Base-by-base conservation (phyloP, 2,329 filamentous ascomycete genomes). In the Ascochyta fabae region DNA sequence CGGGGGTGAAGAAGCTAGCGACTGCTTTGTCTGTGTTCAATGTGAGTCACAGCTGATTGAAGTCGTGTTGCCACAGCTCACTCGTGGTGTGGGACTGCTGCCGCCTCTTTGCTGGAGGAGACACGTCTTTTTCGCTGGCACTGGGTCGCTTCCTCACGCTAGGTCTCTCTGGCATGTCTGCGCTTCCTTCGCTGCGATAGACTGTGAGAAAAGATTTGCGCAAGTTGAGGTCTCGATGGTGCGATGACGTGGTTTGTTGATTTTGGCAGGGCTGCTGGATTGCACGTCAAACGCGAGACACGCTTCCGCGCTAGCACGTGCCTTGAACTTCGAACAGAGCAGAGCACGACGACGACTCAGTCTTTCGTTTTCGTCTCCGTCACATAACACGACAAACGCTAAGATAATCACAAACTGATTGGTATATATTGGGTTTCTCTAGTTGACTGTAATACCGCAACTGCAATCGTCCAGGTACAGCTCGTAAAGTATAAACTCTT, bases 1-100 rank as follows among this genome's bases (percentile, higher is more conserved):
- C 73, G 0, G 93, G 93, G 0, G 88, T 96, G 77, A 98, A 98
- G 80, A 98, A 98, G 49, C 84, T 91, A 19, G 90, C 84, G 1
- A 96, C 86, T 1, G 89, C 86, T 56, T 77, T 86, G 72, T 86
- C 88, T 91, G 61, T 4, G 10, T 24, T 43, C 6, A 19, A 35
- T 45, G 38, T 64, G n/a, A 65, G 48, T 33, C n/a, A 16, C 1
- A 26, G 15, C 5, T 8, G 26, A 38, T 27, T 12, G 6, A 15
- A 43, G 33, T 43, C 34, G 31, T 22, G 15, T 16, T 13, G 33
- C 13, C 23, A 33, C 33, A 73, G 66, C 62, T 82, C 59, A 84
- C 83, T 84, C 31, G 81, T 86, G 4, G 82, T 82, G 5, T 80
- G 80, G 3, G 83, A 80, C 49, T 80, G 78, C 46, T 83, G 77